Base-by-base conservation (phyloP, 2,329 filamentous ascomycete species). In the Alternaria sp. region DNA sequence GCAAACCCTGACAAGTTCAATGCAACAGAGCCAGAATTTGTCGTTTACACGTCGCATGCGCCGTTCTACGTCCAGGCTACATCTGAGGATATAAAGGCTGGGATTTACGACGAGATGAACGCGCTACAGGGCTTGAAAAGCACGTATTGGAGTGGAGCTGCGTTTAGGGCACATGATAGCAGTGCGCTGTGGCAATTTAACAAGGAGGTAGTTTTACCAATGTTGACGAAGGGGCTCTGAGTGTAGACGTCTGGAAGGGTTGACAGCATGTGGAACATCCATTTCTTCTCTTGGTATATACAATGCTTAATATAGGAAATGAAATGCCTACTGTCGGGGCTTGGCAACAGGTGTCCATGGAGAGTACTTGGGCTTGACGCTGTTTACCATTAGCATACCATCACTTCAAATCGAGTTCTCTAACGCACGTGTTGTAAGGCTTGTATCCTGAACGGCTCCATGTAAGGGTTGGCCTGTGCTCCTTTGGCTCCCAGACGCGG, bases 341-440 rank as follows among this genome's bases (percentile, higher is more conserved):
- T 81, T 82, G 51, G 77, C 81, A 24, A 81, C 78, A n/a, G 82
- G 82, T 61, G 74, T 74, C 82, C 82, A 85, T 16, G 82, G 71
- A 32, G 73, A 65, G 71, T 81, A 83, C 79, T 85, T 85, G 72
- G 75, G 80, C 78, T 84, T 84, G 60, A 77, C 78, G 48, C 82
- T 84, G 68, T 54, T 11, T 0, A 4, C 26, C 11, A 20, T 73
- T 65, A 71, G 67, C 36, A 57, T 20, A 32, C 12, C 18, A 38
- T 18, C 0, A 2, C 14, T 3, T 7, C 11, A 43, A 16, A 8
- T 26, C 24, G 20, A 2, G 5, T 18, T 28, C n/a, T 7, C 12
- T 6, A 54, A 89, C 94, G 80, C 81, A 98, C 94, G 95, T 99
- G 83, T 85, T 97, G 82, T 97, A 99, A 34, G 95, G 88, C 85